These are phyloP conservation scores for Calonectria ilicicola DNA, from an alignment of 2,329 filamentous ascomycete species.

Conservation along the genomic window DNA sequence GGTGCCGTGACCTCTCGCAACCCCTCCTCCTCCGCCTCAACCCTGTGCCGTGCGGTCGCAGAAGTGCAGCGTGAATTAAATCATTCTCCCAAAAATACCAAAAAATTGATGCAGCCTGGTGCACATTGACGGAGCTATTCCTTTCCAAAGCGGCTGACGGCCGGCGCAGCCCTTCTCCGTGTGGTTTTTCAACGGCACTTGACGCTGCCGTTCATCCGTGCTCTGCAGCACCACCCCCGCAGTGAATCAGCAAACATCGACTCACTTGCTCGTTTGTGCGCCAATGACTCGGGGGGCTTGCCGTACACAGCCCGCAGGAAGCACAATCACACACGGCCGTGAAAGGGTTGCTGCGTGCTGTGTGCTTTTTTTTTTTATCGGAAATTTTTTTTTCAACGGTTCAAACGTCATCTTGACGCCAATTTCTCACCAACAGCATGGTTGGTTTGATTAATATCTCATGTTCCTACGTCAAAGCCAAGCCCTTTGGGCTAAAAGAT, in stretches of 20 bases:
- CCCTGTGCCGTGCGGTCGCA: neutral
- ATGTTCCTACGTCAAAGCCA: neutral
- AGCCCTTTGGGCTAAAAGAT: neutral
- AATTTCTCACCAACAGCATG: neutral
- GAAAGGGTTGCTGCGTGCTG: neutral
- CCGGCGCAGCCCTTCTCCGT: neutral
- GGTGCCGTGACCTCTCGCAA: neutral
- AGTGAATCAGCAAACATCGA: conserved; percentile 19
- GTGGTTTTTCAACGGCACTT: neutral
- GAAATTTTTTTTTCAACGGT: no score
- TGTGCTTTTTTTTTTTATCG: neutral
- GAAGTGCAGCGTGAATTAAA: neutral
- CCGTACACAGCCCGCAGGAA: conserved; percentile 17
- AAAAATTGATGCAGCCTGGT: neutral
- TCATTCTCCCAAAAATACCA: neutral
- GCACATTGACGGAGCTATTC: neutral
- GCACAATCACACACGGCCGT: neutral
- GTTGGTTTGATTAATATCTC: neutral
- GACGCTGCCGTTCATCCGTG: conserved; percentile 12
- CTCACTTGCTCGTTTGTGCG: conserved; percentile 9
- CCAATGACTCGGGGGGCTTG: conserved; percentile 9
- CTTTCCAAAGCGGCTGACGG: neutral
- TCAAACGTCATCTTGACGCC: neutral
- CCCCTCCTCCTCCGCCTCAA: neutral
- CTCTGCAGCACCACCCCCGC: conserved; percentile 6